Conservation (phyloP, 1,284 basidiomycete species). For the Apiotrichum siamense region DNA sequence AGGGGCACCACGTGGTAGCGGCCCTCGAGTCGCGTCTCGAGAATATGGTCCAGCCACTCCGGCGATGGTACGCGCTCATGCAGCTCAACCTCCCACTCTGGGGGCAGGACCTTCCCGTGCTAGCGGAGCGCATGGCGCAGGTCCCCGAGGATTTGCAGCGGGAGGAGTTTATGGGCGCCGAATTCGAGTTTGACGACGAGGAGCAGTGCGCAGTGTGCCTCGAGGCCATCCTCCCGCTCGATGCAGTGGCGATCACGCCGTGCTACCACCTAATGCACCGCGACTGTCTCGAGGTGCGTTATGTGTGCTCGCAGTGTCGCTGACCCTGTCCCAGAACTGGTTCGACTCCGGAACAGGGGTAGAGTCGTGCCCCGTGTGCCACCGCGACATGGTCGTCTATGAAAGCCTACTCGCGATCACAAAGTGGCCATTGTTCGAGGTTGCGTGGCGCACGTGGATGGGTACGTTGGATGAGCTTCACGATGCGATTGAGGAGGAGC, state of each 20-base stretch:
- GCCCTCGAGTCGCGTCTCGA: not conserved
- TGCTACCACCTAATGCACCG: slow-evolving; percentile 1
- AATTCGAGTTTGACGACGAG: not conserved
- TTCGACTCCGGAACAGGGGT: not conserved
- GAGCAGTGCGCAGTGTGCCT: not conserved
- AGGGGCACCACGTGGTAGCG: not conserved
- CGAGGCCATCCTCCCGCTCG: not conserved
- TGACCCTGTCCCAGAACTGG: not conserved
- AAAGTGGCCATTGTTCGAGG: not conserved
- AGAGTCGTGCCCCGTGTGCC: not conserved
- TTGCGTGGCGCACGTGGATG: not conserved
- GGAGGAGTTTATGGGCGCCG: not conserved
- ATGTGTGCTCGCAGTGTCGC: not conserved
- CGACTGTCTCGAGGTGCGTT: not conserved
- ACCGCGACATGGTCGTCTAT: not conserved
- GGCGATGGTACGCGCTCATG: not conserved
- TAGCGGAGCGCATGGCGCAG: not conserved
- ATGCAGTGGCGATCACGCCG: not conserved
- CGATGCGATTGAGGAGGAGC: not conserved
- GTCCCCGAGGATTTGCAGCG: not conserved
- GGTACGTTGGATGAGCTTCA: not conserved
- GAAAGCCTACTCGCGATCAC: not conserved
- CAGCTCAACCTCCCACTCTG: not conserved
- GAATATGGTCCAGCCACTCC: not conserved
- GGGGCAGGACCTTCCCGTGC: not conserved